These are phyloP conservation scores for Rhododendron molle DNA, from an alignment of 148 eudicot species.

Conservation along the genomic window DNA sequence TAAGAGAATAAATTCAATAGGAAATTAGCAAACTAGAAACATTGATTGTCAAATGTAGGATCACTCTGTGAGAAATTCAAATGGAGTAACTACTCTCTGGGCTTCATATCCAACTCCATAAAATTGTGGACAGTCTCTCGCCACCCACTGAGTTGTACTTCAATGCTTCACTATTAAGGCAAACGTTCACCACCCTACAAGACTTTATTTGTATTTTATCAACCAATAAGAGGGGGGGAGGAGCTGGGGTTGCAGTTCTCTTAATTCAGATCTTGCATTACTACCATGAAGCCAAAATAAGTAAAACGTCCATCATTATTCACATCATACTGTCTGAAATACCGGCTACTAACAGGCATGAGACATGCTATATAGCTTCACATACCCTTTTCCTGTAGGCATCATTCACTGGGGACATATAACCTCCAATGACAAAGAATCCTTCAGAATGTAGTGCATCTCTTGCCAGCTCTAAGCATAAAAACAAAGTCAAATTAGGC, in stretches of 20 bases:
- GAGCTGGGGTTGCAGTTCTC: neutral
- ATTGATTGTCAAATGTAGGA: neutral
- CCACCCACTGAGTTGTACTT: neutral
- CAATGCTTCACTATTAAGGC: neutral
- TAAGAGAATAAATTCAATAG: neutral
- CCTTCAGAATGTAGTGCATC: conserved; percentile 77
- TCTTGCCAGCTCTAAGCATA: conserved; percentile 72
- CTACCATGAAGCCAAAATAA: neutral
- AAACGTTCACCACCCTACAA: neutral
- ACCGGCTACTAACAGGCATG: neutral
- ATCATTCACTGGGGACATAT: conserved; percentile 95
- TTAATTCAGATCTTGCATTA: neutral
- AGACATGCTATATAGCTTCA: conserved; percentile 6
- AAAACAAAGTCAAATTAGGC: conserved; percentile 5
- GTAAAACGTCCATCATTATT: neutral
- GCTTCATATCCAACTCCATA: neutral
- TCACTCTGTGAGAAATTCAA: too few species aligned
- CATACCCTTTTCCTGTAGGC: conserved; percentile 78
- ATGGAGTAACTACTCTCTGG: too few species aligned
- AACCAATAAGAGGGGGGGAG: too few species aligned
- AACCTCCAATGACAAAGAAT: conserved; percentile 80
- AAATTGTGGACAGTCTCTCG: neutral
- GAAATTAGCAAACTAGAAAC: neutral
- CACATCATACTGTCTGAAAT: neutral
- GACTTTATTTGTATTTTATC: neutral